Conservation (phyloP, 1,139 yeast species). For the Blastobotrys elegans region DNA sequence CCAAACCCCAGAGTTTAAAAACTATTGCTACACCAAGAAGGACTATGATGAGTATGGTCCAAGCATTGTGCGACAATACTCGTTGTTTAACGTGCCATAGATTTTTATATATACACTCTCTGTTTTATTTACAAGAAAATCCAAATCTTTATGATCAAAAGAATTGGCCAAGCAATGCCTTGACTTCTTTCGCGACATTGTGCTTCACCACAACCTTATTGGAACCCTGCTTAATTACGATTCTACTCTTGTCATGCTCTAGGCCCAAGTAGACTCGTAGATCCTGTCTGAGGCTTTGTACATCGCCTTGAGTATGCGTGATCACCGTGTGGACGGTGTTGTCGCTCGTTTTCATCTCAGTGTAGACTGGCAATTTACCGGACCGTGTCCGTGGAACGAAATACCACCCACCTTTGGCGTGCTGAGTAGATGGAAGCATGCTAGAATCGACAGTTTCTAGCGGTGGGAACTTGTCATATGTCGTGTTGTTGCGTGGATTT, state of each 20-base stretch:
- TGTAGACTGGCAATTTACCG: constrained; percentile 35
- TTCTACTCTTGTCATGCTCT: constrained; percentile 24
- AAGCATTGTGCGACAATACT: constrained; percentile 91
- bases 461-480: constrained; percentile 14
- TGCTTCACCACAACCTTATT: constrained; percentile 33
- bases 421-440: constrained; percentile 2
- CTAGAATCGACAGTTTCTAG: constrained; percentile 10
- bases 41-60: constrained; percentile 99
- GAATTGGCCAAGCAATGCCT: constrained; percentile 16
- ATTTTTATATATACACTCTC: neutral
- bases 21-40: constrained; percentile 93
- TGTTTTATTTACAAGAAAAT: neutral
- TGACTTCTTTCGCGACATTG: constrained; percentile 24
- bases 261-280: constrained; percentile 26
- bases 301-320: constrained; percentile 32
- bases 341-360: constrained; percentile 30
- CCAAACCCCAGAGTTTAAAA: constrained; percentile 92
- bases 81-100: constrained; percentile 77
- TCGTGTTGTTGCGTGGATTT: constrained; percentile 11
- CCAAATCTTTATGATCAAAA: constrained; percentile 14
- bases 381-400: constrained; percentile 29
- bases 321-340: constrained; percentile 34
- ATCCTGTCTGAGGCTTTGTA: constrained; percentile 30
- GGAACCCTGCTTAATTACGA: constrained; percentile 33
- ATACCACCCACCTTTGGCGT: constrained; percentile 26